phyloP scores from a whole-genome alignment of 225 moss, liverwort and hornwort species.

The Bryum argenteum region DNA sequence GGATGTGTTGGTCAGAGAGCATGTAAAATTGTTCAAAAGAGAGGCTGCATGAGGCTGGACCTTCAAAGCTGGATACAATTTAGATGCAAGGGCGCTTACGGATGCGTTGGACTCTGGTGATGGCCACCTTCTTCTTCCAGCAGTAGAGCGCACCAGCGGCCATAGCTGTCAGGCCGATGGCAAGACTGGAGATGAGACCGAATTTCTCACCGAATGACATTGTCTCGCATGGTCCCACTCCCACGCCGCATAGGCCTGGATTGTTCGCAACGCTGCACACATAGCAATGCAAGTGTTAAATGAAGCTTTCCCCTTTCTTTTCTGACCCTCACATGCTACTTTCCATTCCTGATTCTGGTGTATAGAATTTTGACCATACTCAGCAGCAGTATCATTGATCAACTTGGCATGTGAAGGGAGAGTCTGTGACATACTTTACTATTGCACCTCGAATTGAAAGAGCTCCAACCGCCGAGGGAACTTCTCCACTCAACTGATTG shows the following conservation, averaged over 20 bases:
- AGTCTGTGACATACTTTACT: constrained; percentile 61
- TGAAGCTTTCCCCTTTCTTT: neutral
- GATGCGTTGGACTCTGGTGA: constrained; percentile 53
- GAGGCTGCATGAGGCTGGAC: no score
- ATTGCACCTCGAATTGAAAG: constrained; percentile 75
- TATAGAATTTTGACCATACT: neutral
- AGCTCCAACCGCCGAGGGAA: constrained; percentile 75
- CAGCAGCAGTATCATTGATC: neutral
- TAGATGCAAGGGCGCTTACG: constrained; percentile 26
- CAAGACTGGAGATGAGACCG: constrained; percentile 59
- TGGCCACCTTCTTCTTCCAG: constrained; percentile 53
- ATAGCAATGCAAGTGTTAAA: neutral
- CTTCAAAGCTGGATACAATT: no score
- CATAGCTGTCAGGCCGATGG: constrained; percentile 33
- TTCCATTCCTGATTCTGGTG: neutral
- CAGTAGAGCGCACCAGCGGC: constrained; percentile 31
- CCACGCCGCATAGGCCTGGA: constrained; percentile 74
- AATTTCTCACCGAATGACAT: no score
- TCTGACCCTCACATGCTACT: neutral
- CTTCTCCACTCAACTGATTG: constrained; percentile 74
- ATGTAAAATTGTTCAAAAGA: no score
- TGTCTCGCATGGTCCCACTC: constrained; percentile 63
- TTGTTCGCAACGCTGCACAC: constrained; percentile 79
- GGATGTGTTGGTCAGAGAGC: no score
- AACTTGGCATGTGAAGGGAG: neutral